These are phyloP conservation scores for Linnemannia zychae DNA, from an alignment of 192 early-diverging fungal genomes.

Conservation along the genomic window DNA sequence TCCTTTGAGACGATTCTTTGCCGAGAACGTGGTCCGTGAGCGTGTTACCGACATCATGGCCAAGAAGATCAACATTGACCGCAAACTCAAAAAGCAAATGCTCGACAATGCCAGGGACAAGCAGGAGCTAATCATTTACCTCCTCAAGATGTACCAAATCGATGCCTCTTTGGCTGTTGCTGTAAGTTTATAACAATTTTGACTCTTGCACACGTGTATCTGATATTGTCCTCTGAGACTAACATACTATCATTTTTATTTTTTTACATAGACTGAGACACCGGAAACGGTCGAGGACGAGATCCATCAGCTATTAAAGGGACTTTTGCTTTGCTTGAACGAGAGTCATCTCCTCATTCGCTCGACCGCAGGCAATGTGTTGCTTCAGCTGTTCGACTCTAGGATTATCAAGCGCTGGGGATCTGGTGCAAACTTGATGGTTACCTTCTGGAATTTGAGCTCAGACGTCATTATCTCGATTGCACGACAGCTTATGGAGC, in stretches of 20 bases:
- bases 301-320: slow-evolving; percentile 77
- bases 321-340: slow-evolving; percentile 81
- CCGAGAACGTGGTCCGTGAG: slow-evolving; percentile 64
- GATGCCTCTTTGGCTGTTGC: slow-evolving; percentile 84
- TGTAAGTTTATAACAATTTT: slow-evolving; percentile 60
- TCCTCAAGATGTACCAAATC: slow-evolving; percentile 80
- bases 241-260: background rate
- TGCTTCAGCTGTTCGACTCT: slow-evolving; percentile 81
- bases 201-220: background rate
- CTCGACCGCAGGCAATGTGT: slow-evolving; percentile 74
- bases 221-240: slow-evolving; percentile 11
- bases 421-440: slow-evolving; percentile 75
- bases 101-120: slow-evolving; percentile 76
- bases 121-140: slow-evolving; percentile 82
- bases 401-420: slow-evolving; percentile 87
- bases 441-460: slow-evolving; percentile 84
- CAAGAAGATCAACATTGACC: slow-evolving; percentile 49
- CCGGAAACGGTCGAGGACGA: slow-evolving; percentile 78
- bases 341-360: slow-evolving; percentile 80
- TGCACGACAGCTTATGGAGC: slow-evolving; percentile 83
- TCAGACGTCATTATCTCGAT: slow-evolving; percentile 74
- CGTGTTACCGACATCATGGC: slow-evolving; percentile 31
- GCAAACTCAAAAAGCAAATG: slow-evolving; percentile 64
- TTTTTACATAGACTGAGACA: slow-evolving; percentile 67
- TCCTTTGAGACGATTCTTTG: slow-evolving; percentile 75